Evolutionary conservation across 768 basidiomycete genomes (phyloP).

Genomic region (Rhodotorula diobovata): DNA sequence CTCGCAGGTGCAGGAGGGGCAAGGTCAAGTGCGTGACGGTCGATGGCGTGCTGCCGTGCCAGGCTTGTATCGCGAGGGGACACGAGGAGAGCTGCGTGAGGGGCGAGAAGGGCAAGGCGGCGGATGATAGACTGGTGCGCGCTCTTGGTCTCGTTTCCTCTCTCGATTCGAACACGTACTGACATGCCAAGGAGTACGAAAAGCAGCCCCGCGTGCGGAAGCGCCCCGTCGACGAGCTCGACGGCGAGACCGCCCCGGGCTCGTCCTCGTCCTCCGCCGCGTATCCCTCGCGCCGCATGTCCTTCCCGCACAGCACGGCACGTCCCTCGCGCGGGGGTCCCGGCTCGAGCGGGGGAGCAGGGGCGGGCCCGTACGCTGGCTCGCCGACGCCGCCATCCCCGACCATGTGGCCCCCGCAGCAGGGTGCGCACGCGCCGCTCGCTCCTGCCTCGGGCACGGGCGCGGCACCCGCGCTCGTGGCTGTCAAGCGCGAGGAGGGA

Average conservation of each 20-base stretch:
- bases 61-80: background rate
- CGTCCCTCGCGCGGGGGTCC: too few species aligned
- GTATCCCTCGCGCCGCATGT: background rate
- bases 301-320: background rate
- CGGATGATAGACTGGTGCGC: background rate
- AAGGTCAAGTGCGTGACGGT: too few species aligned
- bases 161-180: background rate
- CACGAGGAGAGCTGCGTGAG: background rate
- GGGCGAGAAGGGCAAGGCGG: background rate
- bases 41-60: conserved; percentile 1
- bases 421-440: background rate
- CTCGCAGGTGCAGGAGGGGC: background rate
- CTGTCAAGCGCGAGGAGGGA: background rate
- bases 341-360: background rate
- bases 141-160: too few species aligned
- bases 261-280: too few species aligned
- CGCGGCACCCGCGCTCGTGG: background rate
- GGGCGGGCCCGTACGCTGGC: background rate
- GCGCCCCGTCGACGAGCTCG: background rate
- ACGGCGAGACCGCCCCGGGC: background rate
- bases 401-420: background rate
- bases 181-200: background rate
- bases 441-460: background rate
- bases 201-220: background rate
- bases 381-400: background rate